Evolutionary conservation across 768 basidiomycete genomes (phyloP).

Genomic region (Pilatotrama ljubarskyi): DNA sequence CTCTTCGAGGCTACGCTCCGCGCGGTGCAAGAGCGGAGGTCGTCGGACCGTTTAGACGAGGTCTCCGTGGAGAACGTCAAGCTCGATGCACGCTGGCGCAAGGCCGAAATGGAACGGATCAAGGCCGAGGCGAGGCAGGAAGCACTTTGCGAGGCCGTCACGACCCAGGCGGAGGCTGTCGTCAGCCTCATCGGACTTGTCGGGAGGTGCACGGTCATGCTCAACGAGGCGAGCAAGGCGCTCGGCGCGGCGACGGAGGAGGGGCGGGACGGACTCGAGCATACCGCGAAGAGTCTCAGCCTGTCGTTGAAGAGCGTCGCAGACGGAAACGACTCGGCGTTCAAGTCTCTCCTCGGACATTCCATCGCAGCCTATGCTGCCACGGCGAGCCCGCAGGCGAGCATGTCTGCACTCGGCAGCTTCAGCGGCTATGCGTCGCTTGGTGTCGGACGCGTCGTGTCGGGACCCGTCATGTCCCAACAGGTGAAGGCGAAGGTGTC

Average conservation of each 20-base stretch:
- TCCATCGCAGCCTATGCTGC: slow-evolving; percentile 61
- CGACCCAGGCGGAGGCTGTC: slow-evolving; percentile 64
- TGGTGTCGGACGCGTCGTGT: slow-evolving; percentile 46
- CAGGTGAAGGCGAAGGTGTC: slow-evolving; percentile 37
- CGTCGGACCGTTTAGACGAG: slow-evolving; percentile 76
- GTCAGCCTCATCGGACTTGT: slow-evolving; percentile 79
- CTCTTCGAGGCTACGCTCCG: slow-evolving; percentile 87
- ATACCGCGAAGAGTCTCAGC: slow-evolving; percentile 49
- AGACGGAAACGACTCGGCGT: slow-evolving; percentile 68
- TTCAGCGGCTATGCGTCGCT: slow-evolving; percentile 56
- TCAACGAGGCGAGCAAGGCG: slow-evolving; percentile 56
- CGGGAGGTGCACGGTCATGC: slow-evolving; percentile 71
- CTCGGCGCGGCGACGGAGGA: slow-evolving; percentile 42
- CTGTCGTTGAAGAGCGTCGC: slow-evolving; percentile 53
- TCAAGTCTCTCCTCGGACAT: slow-evolving; percentile 66
- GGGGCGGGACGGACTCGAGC: slow-evolving; percentile 38
- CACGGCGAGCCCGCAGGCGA: slow-evolving; percentile 28
- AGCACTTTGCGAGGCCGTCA: slow-evolving; percentile 60
- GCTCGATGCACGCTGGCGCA: slow-evolving; percentile 63
- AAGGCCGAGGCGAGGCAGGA: slow-evolving; percentile 68
- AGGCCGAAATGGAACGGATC: slow-evolving; percentile 68
- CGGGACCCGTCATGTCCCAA: slow-evolving; percentile 44
- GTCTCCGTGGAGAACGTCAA: slow-evolving; percentile 66
- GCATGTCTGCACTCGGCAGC: slow-evolving; percentile 39
- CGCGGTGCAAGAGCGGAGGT: slow-evolving; percentile 74